Evolutionary conservation across 225 moss, liverwort and hornwort species (phyloP).

Genomic region (Physcomitrium patens): DNA sequence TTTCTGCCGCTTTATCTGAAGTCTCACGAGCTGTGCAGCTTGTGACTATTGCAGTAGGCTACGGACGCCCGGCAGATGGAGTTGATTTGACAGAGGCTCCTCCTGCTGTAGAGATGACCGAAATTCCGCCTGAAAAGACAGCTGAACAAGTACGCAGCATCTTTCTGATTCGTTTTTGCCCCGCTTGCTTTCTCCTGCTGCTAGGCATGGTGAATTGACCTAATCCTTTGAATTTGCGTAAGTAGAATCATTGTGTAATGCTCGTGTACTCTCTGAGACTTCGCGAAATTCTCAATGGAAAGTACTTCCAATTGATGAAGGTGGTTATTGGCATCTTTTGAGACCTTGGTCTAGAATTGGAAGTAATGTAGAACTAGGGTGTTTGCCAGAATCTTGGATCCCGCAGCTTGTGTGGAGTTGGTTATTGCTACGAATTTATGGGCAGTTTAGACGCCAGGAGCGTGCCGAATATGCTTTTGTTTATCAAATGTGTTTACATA

Average conservation of each 20-base stretch:
- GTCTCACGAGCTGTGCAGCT: slow-evolving; percentile 56
- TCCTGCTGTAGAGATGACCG: not conserved
- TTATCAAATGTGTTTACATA: not conserved
- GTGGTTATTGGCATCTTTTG: not conserved
- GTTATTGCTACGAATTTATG: too few relatives aligned
- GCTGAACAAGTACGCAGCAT: not conserved
- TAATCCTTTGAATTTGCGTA: not conserved
- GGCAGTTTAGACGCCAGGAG: too few relatives aligned
- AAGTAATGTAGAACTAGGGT: not conserved
- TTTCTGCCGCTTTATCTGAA: slow-evolving; percentile 48
- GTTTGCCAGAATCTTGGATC: not conserved
- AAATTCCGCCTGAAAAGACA: not conserved
- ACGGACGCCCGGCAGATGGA: slow-evolving; percentile 10
- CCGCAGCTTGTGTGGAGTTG: too few relatives aligned
- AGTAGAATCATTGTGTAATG: not conserved
- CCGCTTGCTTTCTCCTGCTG: not conserved
- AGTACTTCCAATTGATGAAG: not conserved
- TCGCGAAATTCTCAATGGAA: not conserved
- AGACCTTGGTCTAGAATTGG: not conserved
- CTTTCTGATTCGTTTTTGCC: not conserved
- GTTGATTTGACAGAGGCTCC: not conserved
- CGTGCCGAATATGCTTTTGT: not conserved
- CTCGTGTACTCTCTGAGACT: not conserved
- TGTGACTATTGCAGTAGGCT: slow-evolving; percentile 38
- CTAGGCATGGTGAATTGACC: not conserved